phyloP scores from a whole-genome alignment of 768 basidiomycete genomes.

The Hericium coralloides region DNA sequence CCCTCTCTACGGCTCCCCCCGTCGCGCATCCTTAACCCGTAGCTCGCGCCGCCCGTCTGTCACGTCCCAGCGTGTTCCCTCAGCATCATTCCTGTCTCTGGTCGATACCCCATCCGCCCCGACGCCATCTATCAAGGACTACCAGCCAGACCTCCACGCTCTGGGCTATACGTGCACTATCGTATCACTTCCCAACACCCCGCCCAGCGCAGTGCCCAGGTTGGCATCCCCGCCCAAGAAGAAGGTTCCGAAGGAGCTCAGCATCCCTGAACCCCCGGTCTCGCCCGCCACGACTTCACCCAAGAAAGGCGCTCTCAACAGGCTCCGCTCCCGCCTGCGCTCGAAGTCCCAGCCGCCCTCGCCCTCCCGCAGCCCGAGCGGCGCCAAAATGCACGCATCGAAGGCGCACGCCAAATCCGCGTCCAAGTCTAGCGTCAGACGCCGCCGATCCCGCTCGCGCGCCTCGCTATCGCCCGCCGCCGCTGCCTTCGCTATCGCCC shows the following conservation, averaged over 20 bases:
- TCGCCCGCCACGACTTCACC: constrained; percentile 14
- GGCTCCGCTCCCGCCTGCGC: constrained; percentile 32
- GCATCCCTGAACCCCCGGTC: constrained; percentile 41
- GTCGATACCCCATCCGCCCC: constrained; percentile 31
- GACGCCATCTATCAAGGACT: constrained; percentile 39
- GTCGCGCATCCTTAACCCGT: constrained; percentile 22
- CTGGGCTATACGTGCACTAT: constrained; percentile 64
- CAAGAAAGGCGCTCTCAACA: constrained; percentile 27
- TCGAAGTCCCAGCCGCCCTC: constrained; percentile 24
- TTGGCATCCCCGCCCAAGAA: not conserved
- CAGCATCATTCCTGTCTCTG: constrained; percentile 41
- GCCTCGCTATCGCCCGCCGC: constrained; percentile 2
- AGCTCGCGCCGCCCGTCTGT: constrained; percentile 26
- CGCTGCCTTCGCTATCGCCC: constrained; percentile 5
- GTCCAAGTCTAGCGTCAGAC: constrained; percentile 11
- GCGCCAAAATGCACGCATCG: constrained; percentile 4
- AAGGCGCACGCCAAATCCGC: constrained; percentile 15
- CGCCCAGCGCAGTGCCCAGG: not conserved
- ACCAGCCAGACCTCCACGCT: constrained; percentile 43
- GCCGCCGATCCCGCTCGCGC: not conserved
- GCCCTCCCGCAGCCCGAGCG: constrained; percentile 17
- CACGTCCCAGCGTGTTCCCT: constrained; percentile 28
- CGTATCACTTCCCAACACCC: constrained; percentile 24
- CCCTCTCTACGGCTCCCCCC: constrained; percentile 19
- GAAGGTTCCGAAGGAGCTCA: not conserved